Evolutionary conservation across 805 yeast genomes (phyloP).

Genomic region (Kazachstania taianensis): DNA sequence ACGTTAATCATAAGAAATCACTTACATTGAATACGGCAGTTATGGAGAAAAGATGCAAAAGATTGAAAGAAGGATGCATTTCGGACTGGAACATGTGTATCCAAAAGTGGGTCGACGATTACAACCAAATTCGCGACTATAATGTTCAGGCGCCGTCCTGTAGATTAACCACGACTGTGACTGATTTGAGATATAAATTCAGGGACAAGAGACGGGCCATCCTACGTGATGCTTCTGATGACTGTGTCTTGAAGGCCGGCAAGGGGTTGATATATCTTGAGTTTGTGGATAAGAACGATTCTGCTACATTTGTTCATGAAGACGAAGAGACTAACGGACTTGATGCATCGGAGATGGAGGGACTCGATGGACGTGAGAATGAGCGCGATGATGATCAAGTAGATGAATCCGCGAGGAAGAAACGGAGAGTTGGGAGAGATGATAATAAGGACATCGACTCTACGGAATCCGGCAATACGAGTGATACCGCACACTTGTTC

Average conservation of each 20-base stretch:
- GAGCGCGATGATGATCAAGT: too few relatives aligned
- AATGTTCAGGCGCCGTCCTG: constrained; percentile 19
- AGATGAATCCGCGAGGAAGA: too few relatives aligned
- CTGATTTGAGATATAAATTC: constrained; percentile 11
- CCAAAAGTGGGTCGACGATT: constrained; percentile 12
- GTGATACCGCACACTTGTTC: too few relatives aligned
- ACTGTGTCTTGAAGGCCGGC: constrained; percentile 16
- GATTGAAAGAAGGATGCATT: constrained; percentile 18
- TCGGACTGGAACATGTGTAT: constrained; percentile 22
- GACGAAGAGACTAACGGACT: too few relatives aligned
- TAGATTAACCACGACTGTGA: constrained; percentile 13
- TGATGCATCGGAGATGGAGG: too few relatives aligned
- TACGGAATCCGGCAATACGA: too few relatives aligned
- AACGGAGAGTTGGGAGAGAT: too few relatives aligned
- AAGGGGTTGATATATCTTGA: constrained; percentile 22
- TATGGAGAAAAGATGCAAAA: constrained; percentile 11
- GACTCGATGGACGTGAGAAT: too few relatives aligned
- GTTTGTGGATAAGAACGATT: constrained; percentile 5
- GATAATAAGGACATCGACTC: too few relatives aligned
- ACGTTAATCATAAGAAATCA: constrained; percentile 7
- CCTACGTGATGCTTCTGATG: constrained; percentile 11
- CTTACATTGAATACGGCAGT: constrained; percentile 14
- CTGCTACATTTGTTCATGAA: constrained; percentile 2
- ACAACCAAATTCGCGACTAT: constrained; percentile 13
- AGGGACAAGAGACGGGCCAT: constrained; percentile 13